phyloP scores from a whole-genome alignment of 352 stramenopile species.

The Phytophthora colocasiae region DNA sequence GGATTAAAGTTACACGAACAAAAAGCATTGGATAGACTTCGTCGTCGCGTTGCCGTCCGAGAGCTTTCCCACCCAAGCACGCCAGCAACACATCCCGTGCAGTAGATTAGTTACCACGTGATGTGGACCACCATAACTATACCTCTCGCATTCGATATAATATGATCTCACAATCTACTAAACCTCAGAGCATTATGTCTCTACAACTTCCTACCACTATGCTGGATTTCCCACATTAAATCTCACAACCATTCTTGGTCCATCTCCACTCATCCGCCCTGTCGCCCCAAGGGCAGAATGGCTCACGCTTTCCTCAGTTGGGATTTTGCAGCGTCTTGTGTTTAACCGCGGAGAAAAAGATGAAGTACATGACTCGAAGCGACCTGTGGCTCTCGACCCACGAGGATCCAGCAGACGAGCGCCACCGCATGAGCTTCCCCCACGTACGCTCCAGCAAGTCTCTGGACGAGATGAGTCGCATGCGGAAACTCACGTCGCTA shows the following conservation, averaged over 20 bases:
- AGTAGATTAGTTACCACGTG: slow-evolving; percentile 16
- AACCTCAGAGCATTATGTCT: too few species aligned
- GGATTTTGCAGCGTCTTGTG: slow-evolving; percentile 19
- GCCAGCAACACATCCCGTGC: slow-evolving; percentile 24
- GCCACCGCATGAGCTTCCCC: slow-evolving; percentile 16
- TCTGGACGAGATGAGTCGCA: slow-evolving; percentile 42
- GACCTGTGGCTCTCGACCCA: slow-evolving; percentile 22
- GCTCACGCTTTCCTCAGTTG: slow-evolving; percentile 24
- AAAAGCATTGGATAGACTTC: slow-evolving; percentile 25
- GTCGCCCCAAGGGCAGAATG: slow-evolving; percentile 20
- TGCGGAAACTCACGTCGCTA: slow-evolving; percentile 71
- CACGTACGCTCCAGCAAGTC: slow-evolving; percentile 26
- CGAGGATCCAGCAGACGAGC: slow-evolving; percentile 19
- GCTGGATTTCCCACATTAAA: slow-evolving; percentile 1
- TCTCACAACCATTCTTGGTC: not conserved
- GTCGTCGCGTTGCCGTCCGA: slow-evolving; percentile 20
- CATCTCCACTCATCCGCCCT: slow-evolving; percentile 8
- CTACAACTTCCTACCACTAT: too few species aligned
- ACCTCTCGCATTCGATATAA: too few species aligned
- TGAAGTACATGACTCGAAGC: slow-evolving; percentile 13
- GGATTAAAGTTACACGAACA: not conserved
- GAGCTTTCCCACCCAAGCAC: slow-evolving; percentile 28
- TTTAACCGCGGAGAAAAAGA: not conserved
- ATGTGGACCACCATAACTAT: slow-evolving; percentile 1
- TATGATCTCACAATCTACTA: too few species aligned